A percentile compares a stretch with the other conserved stretches of the same genome.
Conservation (phyloP, 1,284 basidiomycete genomes). For the Leccinum variabile region DNA sequence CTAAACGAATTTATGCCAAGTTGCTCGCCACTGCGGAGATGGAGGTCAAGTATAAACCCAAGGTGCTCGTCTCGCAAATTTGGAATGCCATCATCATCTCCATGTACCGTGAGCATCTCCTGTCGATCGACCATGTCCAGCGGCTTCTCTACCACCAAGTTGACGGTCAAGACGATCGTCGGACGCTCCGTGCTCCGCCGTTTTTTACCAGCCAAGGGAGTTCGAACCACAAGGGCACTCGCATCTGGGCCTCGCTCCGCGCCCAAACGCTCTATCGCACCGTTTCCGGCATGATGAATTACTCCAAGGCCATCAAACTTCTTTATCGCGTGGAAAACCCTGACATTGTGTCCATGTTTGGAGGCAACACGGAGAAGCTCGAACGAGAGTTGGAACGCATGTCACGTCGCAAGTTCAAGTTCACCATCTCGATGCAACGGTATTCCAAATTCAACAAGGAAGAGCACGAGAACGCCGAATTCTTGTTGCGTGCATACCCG, state of each 20-base stretch:
- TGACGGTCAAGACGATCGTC: slow-evolving; percentile 80
- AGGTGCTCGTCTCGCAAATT: slow-evolving; percentile 95
- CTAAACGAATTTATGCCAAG: slow-evolving; percentile 96
- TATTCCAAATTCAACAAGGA: slow-evolving; percentile 99
- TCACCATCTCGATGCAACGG: slow-evolving; percentile 98
- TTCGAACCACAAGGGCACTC: slow-evolving; percentile 74
- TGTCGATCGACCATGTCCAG: slow-evolving; percentile 95
- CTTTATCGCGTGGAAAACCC: slow-evolving; percentile 99
- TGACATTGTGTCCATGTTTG: slow-evolving; percentile 96
- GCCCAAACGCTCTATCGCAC: slow-evolving; percentile 99
- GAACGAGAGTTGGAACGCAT: slow-evolving; percentile 97
- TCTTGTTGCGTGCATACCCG: slow-evolving; percentile 95
- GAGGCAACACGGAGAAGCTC: slow-evolving; percentile 94
- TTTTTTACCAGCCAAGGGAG: slow-evolving; percentile 93
- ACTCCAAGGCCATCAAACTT: slow-evolving; percentile 99
- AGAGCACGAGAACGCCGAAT: slow-evolving; percentile 98
- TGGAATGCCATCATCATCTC: slow-evolving; percentile 99
- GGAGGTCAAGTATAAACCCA: slow-evolving; percentile 98
- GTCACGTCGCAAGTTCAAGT: slow-evolving; percentile 98
- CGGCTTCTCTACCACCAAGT: slow-evolving; percentile 93
- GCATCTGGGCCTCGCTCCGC: slow-evolving; percentile 98
- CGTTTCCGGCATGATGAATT: slow-evolving; percentile 99
- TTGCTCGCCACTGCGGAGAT: slow-evolving; percentile 90
- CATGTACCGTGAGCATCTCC: slow-evolving; percentile 95
- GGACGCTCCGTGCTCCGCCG: slow-evolving; percentile 88